These are phyloP conservation scores for Sporothrix humicola DNA, from an alignment of 2,329 filamentous ascomycete genomes.

Conservation along the genomic window DNA sequence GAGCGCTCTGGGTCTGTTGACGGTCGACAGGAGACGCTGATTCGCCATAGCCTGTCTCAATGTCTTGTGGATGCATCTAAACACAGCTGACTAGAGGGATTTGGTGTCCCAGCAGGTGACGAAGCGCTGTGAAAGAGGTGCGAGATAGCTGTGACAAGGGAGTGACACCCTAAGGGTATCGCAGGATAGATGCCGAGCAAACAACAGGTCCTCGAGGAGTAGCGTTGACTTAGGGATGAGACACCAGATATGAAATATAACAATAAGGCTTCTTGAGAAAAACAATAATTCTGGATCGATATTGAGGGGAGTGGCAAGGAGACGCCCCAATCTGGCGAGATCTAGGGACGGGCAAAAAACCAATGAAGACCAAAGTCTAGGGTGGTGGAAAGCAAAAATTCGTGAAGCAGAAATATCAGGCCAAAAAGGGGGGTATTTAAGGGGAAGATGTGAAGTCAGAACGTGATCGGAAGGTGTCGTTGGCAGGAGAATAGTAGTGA, in stretches of 20 bases:
- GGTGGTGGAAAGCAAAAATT: neutral
- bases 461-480: neutral
- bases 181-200: neutral
- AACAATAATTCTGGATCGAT: neutral
- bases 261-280: neutral
- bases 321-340: neutral
- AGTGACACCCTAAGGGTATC: neutral
- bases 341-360: slow-evolving; percentile 6
- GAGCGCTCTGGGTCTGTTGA: slow-evolving; percentile 1
- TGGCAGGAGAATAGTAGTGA: slow-evolving; percentile 1
- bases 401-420: neutral
- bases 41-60: slow-evolving; percentile 24
- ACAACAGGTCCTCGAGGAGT: neutral
- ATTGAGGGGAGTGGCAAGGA: neutral
- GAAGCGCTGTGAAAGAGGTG: neutral
- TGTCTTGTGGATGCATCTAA: neutral
- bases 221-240: neutral
- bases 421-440: neutral
- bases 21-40: neutral
- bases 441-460: neutral
- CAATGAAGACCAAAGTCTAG: slow-evolving; percentile 9
- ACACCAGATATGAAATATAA: neutral
- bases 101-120: neutral
- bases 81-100: no score
- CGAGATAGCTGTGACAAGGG: neutral